These are phyloP conservation scores for Zoysia pacifica DNA, from an alignment of 176 grass and related monocot genomes.

Conservation along the genomic window DNA sequence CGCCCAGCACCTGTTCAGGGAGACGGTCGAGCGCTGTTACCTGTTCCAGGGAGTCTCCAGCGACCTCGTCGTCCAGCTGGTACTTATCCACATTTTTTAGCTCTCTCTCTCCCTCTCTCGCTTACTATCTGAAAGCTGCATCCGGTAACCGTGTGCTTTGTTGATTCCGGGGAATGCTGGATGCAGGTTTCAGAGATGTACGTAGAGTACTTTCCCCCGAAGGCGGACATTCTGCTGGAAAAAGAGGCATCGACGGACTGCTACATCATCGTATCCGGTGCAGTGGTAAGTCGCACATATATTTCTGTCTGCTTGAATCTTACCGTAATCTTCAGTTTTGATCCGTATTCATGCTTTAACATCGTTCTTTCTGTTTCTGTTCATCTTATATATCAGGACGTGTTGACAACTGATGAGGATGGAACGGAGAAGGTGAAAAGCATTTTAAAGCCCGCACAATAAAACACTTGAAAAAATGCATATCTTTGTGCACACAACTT, in stretches of 20 bases:
- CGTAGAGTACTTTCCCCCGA: slow-evolving; percentile 53
- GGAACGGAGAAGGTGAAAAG: slow-evolving; percentile 22
- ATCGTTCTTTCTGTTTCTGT: background rate
- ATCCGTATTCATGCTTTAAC: background rate
- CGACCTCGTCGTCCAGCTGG: slow-evolving; percentile 41
- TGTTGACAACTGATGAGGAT: background rate
- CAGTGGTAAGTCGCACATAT: slow-evolving; percentile 30
- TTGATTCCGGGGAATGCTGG: background rate
- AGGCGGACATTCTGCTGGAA: slow-evolving; percentile 50
- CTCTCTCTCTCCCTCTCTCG: background rate
- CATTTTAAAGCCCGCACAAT: background rate
- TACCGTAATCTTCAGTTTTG: background rate
- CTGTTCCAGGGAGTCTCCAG: slow-evolving; percentile 48
- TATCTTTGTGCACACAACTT: background rate
- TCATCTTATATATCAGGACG: slow-evolving; percentile 11
- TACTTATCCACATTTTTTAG: background rate
- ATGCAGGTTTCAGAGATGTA: slow-evolving; percentile 26
- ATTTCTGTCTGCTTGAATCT: background rate
- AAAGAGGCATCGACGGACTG: slow-evolving; percentile 54
- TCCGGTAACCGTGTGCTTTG: background rate
- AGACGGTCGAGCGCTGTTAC: slow-evolving; percentile 31
- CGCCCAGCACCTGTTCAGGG: slow-evolving; percentile 52
- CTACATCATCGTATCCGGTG: slow-evolving; percentile 56
- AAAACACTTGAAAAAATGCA: background rate
- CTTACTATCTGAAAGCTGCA: background rate